Percentiles rank a stretch among this genome's conserved stretches.
phyloP scores from a whole-genome alignment of 371 early-diverging fungal genomes.

The Mucor irregularis region DNA sequence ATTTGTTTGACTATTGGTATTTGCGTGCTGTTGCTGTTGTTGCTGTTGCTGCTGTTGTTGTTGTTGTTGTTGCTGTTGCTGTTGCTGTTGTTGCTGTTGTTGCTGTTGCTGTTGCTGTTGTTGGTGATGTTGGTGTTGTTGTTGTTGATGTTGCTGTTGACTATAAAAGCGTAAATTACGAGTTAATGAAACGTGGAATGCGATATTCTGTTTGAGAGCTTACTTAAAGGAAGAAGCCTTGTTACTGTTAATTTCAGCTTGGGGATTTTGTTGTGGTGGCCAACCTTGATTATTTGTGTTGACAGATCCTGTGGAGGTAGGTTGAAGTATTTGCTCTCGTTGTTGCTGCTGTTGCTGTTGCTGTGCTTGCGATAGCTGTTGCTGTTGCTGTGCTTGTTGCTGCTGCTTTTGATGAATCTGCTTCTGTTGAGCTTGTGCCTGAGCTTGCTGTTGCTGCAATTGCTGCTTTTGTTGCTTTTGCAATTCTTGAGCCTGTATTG shows the following conservation, averaged over 20 bases:
- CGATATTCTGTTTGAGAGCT: background rate
- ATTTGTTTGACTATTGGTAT: background rate
- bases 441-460: constrained; percentile 4
- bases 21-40: background rate
- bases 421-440: constrained; percentile 14
- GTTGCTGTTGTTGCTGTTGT: background rate
- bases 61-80: background rate
- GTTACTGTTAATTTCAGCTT: background rate
- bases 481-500: constrained; percentile 1
- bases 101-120: background rate
- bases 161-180: background rate
- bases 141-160: background rate
- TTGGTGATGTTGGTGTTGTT: constrained; percentile 2
- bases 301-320: background rate
- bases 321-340: constrained; percentile 1
- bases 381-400: constrained; percentile 18
- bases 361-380: constrained; percentile 3
- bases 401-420: constrained; percentile 5
- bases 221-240: constrained; percentile 1
- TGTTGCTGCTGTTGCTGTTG: constrained; percentile 12
- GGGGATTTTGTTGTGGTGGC: background rate
- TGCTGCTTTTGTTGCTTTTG: constrained; percentile 1
- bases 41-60: background rate
- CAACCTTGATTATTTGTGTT: background rate
- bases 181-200: background rate